phyloP scores from a whole-genome alignment of 2,329 filamentous ascomycete genomes.

The Aspergillus ustus region DNA sequence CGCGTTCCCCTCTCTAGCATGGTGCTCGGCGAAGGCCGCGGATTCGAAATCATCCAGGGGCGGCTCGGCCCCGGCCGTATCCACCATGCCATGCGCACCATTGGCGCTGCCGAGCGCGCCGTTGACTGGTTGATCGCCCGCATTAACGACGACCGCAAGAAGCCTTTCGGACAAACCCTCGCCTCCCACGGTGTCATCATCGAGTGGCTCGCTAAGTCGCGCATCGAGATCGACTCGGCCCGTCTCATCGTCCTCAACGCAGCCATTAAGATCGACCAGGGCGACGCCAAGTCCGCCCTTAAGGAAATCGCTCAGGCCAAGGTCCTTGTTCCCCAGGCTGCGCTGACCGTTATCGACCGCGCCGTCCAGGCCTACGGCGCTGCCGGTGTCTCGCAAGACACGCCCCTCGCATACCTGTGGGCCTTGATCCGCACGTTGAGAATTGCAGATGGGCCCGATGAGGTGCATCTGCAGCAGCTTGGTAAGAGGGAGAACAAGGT shows the following conservation, averaged over 20 bases:
- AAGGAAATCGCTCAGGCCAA: conserved; percentile 96
- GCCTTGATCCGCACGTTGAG: conserved; percentile 78
- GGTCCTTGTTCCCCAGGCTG: conserved; percentile 81
- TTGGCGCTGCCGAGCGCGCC: conserved; percentile 87
- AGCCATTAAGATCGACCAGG: conserved; percentile 89
- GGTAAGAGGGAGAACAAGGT: conserved; percentile 60
- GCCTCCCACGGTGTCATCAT: conserved; percentile 91
- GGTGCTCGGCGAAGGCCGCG: conserved; percentile 88
- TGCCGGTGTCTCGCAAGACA: conserved; percentile 91
- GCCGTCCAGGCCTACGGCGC: conserved; percentile 92
- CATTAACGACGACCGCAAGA: conserved; percentile 89
- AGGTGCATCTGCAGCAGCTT: conserved; percentile 76
- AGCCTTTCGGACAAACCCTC: conserved; percentile 86
- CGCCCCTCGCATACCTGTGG: conserved; percentile 85
- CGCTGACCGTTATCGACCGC: conserved; percentile 87
- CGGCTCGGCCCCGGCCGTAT: conserved; percentile 94
- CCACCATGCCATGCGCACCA: conserved; percentile 95
- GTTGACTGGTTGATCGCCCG: conserved; percentile 94
- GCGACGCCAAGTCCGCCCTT: conserved; percentile 84
- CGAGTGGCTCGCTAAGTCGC: conserved; percentile 89
- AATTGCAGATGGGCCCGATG: conserved; percentile 91
- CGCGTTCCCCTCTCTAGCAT: conserved; percentile 83
- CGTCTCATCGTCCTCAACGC: conserved; percentile 91
- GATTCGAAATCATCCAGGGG: conserved; percentile 98
- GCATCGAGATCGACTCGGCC: conserved; percentile 91